A percentile compares a stretch with the other conserved stretches of the same genome.
These are phyloP conservation scores for Fraxinus nigra DNA, from an alignment of 305 asterid species.

Conservation along the genomic window DNA sequence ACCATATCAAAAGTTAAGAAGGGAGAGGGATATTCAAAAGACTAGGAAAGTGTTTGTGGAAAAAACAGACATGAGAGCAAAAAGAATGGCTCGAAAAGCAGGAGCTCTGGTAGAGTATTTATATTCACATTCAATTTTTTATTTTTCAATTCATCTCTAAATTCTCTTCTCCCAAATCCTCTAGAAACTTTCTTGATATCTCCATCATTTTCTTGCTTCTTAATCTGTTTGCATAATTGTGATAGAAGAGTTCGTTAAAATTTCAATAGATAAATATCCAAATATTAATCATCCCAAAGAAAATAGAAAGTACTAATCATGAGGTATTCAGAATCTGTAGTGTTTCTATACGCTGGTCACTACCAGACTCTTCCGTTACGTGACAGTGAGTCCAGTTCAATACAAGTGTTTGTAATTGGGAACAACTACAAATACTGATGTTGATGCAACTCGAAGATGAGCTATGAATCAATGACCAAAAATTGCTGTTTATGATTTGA, in stretches of 20 bases:
- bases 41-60: conserved; percentile 82
- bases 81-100: conserved; percentile 99
- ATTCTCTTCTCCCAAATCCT: conserved; percentile 15
- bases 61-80: conserved; percentile 96
- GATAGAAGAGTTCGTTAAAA: neutral
- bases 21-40: conserved; percentile 77
- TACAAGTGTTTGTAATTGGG: neutral
- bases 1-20: conserved; percentile 94
- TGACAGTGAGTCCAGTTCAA: neutral
- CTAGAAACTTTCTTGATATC: neutral
- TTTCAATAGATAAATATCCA: neutral
- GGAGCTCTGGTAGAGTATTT: conserved; percentile 88
- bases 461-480: neutral
- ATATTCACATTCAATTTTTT: conserved; percentile 7
- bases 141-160: conserved; percentile 17
- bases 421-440: conserved; percentile 1
- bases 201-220: neutral
- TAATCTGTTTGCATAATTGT: neutral
- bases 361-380: neutral
- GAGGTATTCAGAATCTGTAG: neutral
- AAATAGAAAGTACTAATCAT: neutral
- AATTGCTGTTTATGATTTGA: neutral
- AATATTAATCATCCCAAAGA: neutral
- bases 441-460: neutral
- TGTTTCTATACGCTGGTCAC: neutral